These are phyloP conservation scores for Suhomyces bribrorum DNA, from an alignment of 1,139 yeast genomes.

Conservation along the genomic window DNA sequence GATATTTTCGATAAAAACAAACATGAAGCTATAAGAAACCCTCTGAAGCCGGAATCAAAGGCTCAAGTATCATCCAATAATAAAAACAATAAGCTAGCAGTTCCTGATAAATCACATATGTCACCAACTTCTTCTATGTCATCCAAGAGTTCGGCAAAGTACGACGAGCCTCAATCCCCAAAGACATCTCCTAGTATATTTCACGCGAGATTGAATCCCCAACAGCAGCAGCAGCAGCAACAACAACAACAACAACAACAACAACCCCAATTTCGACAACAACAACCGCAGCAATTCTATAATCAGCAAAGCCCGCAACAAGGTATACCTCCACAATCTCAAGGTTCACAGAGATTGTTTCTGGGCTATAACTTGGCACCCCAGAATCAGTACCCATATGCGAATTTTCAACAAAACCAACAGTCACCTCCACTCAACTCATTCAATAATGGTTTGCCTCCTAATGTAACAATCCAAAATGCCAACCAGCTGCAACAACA, in stretches of 20 bases:
- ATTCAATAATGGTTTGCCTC: slow-evolving; percentile 13
- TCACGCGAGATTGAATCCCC: slow-evolving; percentile 17
- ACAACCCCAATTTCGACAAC: slow-evolving; percentile 10
- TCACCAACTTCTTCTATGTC: slow-evolving; percentile 43
- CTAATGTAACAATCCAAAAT: slow-evolving; percentile 15
- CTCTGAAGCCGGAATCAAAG: background rate
- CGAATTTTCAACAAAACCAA: slow-evolving; percentile 11
- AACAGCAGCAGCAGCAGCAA: slow-evolving; percentile 15
- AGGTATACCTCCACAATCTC: slow-evolving; percentile 14
- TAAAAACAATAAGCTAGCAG: slow-evolving; percentile 11
- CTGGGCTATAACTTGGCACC: slow-evolving; percentile 16
- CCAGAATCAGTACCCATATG: slow-evolving; percentile 16
- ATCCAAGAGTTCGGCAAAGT: slow-evolving; percentile 32
- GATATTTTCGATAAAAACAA: slow-evolving; percentile 41
- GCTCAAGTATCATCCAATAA: slow-evolving; percentile 2
- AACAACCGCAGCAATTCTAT: slow-evolving; percentile 12
- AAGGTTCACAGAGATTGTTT: slow-evolving; percentile 15
- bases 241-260: slow-evolving; percentile 14
- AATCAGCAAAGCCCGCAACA: slow-evolving; percentile 14
- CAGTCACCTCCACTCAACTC: slow-evolving; percentile 3
- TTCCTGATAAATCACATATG: slow-evolving; percentile 19
- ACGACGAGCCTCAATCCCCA: slow-evolving; percentile 47
- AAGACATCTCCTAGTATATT: slow-evolving; percentile 39
- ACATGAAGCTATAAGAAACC: background rate
- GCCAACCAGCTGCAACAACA: slow-evolving; percentile 13